Evolutionary conservation across 192 early-diverging fungal species (phyloP).

Genomic region (Coemansia sp.): DNA sequence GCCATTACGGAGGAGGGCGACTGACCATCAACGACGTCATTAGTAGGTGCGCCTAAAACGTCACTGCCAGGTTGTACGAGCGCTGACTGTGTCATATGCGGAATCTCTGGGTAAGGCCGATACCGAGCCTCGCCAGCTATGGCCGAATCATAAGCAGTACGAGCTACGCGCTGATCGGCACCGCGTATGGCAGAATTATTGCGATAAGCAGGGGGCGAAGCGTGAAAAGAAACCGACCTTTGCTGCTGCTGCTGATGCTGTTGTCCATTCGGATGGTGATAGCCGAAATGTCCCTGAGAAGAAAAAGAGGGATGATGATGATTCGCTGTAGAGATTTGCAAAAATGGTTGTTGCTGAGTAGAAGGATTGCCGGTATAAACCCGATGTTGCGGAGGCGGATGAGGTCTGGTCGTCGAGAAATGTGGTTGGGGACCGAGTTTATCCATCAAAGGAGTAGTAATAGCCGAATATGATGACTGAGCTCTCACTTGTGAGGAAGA

Average conservation of each 20-base stretch:
- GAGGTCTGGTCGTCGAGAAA: too few relatives aligned
- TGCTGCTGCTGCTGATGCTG: background rate
- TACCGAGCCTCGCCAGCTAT: constrained; percentile 34
- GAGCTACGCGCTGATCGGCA: constrained; percentile 16
- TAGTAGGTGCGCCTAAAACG: background rate
- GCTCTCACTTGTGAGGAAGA: background rate
- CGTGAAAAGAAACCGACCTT: constrained; percentile 4
- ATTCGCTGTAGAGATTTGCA: background rate
- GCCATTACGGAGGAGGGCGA: background rate
- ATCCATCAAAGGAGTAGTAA: background rate
- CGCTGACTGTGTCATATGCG: constrained; percentile 3
- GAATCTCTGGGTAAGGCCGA: constrained; percentile 52
- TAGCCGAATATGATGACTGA: background rate
- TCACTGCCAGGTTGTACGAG: constrained; percentile 15
- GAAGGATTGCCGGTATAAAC: too few relatives aligned
- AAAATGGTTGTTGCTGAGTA: background rate
- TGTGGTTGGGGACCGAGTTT: background rate
- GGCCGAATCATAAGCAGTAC: constrained; percentile 12
- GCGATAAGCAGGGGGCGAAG: background rate
- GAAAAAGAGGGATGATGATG: background rate
- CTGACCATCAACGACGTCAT: background rate
- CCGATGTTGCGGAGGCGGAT: too few relatives aligned
- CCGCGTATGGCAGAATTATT: background rate
- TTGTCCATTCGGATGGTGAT: background rate
- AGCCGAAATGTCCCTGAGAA: background rate